A percentile compares a stretch with the other conserved stretches of the same genome.
These are phyloP conservation scores for Colletotrichum australisinense DNA, from an alignment of 2,329 filamentous ascomycete species.

Conservation along the genomic window DNA sequence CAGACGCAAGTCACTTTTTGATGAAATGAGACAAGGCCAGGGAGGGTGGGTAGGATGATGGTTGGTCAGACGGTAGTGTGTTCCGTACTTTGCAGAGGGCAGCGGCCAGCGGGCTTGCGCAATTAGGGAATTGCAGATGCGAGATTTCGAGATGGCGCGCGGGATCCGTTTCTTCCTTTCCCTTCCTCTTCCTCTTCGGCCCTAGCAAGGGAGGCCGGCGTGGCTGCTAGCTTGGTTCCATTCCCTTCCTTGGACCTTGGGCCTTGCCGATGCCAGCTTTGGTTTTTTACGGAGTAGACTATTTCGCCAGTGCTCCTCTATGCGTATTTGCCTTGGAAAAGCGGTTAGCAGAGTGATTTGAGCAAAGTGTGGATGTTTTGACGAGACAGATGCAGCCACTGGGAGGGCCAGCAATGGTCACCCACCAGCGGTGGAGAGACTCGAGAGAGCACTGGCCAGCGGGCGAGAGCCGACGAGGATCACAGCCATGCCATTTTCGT, in stretches of 20 bases:
- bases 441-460: not conserved
- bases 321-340: not conserved
- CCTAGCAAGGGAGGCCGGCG: not conserved
- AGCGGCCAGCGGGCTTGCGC: no score
- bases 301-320: not conserved
- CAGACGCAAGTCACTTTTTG: slow-evolving; percentile 25
- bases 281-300: no score
- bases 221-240: not conserved
- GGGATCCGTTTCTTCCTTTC: slow-evolving; percentile 11
- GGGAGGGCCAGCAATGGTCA: slow-evolving; percentile 16
- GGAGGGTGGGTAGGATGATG: not conserved
- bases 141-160: slow-evolving; percentile 21
- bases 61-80: not conserved
- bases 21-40: slow-evolving; percentile 21
- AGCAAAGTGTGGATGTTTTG: not conserved
- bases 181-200: not conserved
- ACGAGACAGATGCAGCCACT: slow-evolving; percentile 19
- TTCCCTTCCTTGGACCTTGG: not conserved
- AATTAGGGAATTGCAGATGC: not conserved
- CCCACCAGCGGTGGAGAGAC: not conserved
- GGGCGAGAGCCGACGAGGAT: not conserved
- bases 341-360: not conserved
- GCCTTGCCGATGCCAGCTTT: not conserved
- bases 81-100: no score
- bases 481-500: not conserved